phyloP scores from a whole-genome alignment of 2,329 filamentous ascomycete genomes.

The Lachnellula arida region DNA sequence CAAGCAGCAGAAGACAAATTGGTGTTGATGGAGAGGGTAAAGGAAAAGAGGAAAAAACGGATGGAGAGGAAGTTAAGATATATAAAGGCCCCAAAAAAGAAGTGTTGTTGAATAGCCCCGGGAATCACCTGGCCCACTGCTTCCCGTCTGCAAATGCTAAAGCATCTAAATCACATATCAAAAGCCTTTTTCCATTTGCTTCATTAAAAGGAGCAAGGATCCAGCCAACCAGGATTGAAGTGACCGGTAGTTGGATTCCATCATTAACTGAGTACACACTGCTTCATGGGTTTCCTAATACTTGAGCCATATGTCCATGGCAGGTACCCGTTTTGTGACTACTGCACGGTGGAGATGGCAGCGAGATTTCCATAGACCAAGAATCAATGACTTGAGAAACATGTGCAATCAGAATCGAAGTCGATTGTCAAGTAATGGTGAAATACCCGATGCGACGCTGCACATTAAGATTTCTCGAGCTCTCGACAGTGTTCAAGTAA shows the following conservation, averaged over 20 bases:
- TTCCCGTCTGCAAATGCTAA: neutral
- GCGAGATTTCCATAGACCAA: neutral
- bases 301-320: neutral
- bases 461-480: neutral
- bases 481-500: conserved; percentile 3
- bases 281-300: neutral
- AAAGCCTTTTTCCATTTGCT: no score
- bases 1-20: conserved; percentile 14
- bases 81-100: conserved; percentile 2
- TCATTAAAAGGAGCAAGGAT: neutral
- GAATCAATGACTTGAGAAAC: neutral
- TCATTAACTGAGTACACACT: no score
- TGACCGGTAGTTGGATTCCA: no score
- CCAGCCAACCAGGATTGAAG: neutral
- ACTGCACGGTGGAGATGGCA: neutral
- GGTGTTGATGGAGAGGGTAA: conserved; percentile 4
- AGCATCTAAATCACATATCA: no score
- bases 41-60: conserved; percentile 3
- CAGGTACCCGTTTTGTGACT: conserved; percentile 12
- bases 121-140: neutral
- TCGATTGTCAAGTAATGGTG: neutral
- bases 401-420: neutral
- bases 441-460: neutral
- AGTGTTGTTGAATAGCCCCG: neutral
- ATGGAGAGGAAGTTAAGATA: conserved; percentile 4